phyloP scores from a whole-genome alignment of 2,329 filamentous ascomycete genomes.

The Dothistroma septosporum region DNA sequence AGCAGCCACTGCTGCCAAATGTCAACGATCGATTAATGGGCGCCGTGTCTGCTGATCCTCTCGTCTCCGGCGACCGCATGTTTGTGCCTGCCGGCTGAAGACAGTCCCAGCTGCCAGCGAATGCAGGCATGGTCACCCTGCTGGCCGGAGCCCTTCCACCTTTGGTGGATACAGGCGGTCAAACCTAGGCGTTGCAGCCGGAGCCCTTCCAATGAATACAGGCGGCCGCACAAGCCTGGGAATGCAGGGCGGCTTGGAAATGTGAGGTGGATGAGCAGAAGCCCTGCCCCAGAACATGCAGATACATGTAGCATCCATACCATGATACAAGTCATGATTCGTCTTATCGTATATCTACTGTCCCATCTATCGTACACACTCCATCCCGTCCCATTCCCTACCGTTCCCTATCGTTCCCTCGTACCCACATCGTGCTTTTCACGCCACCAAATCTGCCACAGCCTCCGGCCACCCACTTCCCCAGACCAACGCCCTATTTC shows the following conservation, averaged over 20 bases:
- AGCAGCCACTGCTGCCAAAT: background rate
- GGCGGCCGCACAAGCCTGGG: background rate
- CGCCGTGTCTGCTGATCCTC: background rate
- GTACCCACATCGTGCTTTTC: background rate
- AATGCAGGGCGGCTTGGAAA: background rate
- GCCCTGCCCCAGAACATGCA: background rate
- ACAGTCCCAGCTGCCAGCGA: background rate
- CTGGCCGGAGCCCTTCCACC: background rate
- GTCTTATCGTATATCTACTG: background rate
- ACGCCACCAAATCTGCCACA: constrained; percentile 69
- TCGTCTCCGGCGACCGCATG: background rate
- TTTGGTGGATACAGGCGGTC: background rate
- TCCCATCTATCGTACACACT: background rate
- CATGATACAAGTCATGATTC: background rate
- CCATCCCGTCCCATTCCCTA: too few species aligned
- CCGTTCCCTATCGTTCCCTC: background rate
- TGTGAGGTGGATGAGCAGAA: background rate
- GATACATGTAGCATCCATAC: background rate
- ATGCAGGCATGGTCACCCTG: background rate
- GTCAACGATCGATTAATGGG: background rate
- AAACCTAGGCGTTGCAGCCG: background rate
- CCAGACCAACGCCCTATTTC: constrained; percentile 75
- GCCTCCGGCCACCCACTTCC: constrained; percentile 77
- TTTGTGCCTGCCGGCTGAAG: background rate
- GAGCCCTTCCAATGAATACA: constrained; percentile 2